Conservation (phyloP, 2,329 filamentous ascomycete species). For the Ceratocystis lukuohia region DNA sequence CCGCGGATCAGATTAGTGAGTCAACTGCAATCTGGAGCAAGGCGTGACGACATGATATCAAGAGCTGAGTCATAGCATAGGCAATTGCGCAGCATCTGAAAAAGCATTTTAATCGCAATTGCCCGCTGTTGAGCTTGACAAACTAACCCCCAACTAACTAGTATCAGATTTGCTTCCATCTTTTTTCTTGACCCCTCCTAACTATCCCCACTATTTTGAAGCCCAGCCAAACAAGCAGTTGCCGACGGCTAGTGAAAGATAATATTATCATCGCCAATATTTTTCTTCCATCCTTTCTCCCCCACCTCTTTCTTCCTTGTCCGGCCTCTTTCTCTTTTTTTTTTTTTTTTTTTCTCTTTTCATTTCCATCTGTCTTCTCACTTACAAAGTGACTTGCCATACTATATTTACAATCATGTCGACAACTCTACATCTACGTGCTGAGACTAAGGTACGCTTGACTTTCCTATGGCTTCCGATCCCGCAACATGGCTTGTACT, state of each 20-base stretch:
- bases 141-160: too few species aligned
- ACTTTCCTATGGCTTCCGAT: background rate
- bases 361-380: background rate
- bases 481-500: background rate
- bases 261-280: too few species aligned
- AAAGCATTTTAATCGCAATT: background rate
- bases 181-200: background rate
- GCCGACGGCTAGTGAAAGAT: too few species aligned
- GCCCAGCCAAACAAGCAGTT: too few species aligned
- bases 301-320: background rate
- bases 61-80: background rate
- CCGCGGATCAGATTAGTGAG: background rate
- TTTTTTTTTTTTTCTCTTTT: constrained; percentile 6
- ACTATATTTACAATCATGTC: constrained; percentile 20
- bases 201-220: too few species aligned
- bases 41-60: background rate
- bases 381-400: background rate
- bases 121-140: background rate
- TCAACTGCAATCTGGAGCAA: background rate
- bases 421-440: constrained; percentile 34
- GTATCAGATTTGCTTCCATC: background rate
- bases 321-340: background rate
- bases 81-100: background rate
- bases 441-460: constrained; percentile 34
- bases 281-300: too few species aligned